Percentiles rank a stretch among this genome's conserved stretches.
Conservation (phyloP, 2,329 filamentous ascomycete species). For the Xylaria sp. region DNA sequence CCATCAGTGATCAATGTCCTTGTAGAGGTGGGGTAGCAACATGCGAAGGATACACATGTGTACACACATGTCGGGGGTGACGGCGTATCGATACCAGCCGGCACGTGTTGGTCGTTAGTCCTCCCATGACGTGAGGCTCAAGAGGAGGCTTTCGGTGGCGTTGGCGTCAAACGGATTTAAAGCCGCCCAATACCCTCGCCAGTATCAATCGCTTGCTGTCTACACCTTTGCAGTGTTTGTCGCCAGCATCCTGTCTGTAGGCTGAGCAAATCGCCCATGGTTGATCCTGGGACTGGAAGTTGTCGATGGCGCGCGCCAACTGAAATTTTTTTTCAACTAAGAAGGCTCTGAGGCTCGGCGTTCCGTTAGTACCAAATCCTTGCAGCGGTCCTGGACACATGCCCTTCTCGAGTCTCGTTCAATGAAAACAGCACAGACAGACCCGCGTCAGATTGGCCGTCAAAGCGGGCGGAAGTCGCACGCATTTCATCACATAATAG, state of each 20-base stretch:
- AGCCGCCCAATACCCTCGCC: conserved; percentile 13
- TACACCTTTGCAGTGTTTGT: conserved; percentile 1
- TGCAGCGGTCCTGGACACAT: conserved; percentile 13
- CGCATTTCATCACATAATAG: not conserved
- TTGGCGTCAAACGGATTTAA: conserved; percentile 20
- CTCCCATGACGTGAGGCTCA: conserved; percentile 31
- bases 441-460: conserved; percentile 10
- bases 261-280: conserved; percentile 9
- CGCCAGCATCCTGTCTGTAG: not conserved
- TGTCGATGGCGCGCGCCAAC: conserved; percentile 14
- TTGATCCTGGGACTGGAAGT: conserved; percentile 13
- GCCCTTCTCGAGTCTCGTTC: conserved; percentile 18
- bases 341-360: conserved; percentile 10
- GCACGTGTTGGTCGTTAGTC: conserved; percentile 33
- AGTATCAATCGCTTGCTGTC: conserved; percentile 3
- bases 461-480: conserved; percentile 22
- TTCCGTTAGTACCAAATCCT: conserved; percentile 3
- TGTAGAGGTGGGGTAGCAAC: conserved; percentile 7
- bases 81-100: conserved; percentile 37
- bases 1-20: conserved; percentile 9
- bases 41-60: conserved; percentile 7
- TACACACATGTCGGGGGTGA: not conserved
- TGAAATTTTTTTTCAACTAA: not conserved
- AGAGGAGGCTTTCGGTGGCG: conserved; percentile 35
- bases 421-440: conserved; percentile 15